Evolutionary conservation across 1,139 yeast genomes (phyloP), one percentile per base, ranked within the genome.

Genomic region (Neolecta irregularis): DNA sequence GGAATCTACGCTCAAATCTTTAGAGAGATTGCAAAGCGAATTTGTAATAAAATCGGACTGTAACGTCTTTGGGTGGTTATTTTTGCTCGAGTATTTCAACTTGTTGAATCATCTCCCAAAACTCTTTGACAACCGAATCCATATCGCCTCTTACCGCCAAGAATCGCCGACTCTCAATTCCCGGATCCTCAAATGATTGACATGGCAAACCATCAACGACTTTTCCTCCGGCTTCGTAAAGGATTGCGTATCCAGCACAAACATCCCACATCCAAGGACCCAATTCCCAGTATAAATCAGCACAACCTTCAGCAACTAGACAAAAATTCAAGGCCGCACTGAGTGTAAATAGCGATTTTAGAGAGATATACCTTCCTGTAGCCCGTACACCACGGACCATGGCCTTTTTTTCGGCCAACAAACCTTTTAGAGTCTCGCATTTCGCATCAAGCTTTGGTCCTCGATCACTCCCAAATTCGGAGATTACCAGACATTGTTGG

Each of bases 231-330:
- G 75, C 67, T 48, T 71, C 76, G 26, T 58, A 56, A 7, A 70
- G 48, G 39, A 71, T 66, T 40, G 71, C 61, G 74, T 74, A 69
- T 24, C 74, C 74, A 5, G 75, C 76, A 48, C 74, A 68, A 3
- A 70, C 74, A 46, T 71, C 76, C 76, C 76, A 70, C 5, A 69
- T 63, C 44, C 64, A 69, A 50, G 73, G 68, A 15, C 75, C 74
- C 36, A 74, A 74, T 51, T 69, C 74, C 73, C 75, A 71, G 53
- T 70, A 70, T 23, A 68, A 57, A 46, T 70, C 76, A 25, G 69
- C 41, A 37, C 58, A 58, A 3, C 76, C 76, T 5, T 71, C 58
- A 1, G 75, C 74, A 7, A 67, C 69, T 26, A 64, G 62, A 11
- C 69, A 64, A 31, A 69, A 48, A 39, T 70, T 67, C 62, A 70